These are phyloP conservation scores for Rhizopus arrhizus DNA, from an alignment of 371 early-diverging fungal species.

Conservation along the genomic window DNA sequence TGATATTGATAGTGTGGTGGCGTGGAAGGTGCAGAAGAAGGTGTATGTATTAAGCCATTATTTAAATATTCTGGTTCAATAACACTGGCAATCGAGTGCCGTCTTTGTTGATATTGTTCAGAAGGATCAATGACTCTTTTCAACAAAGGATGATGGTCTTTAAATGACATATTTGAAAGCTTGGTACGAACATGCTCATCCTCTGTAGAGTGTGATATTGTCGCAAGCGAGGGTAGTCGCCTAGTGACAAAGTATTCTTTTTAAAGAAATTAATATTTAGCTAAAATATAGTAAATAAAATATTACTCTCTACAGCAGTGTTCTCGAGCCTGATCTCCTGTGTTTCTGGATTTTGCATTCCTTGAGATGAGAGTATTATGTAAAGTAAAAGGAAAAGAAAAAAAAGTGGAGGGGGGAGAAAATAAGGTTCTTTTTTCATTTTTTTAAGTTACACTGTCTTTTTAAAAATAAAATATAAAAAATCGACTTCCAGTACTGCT, in stretches of 20 bases:
- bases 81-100: neutral
- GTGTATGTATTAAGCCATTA: neutral
- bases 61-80: neutral
- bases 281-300: neutral
- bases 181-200: neutral
- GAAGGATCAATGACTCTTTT: neutral
- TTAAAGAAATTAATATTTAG: neutral
- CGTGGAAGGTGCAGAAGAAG: neutral
- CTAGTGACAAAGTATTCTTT: conserved; percentile 1
- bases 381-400: neutral
- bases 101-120: neutral
- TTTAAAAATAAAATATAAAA: too few species aligned
- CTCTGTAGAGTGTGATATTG: neutral
- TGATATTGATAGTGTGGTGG: neutral
- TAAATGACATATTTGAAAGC: neutral
- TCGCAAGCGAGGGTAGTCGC: neutral
- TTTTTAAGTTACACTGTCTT: too few species aligned
- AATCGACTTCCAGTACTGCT: too few species aligned
- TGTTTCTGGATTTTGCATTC: neutral
- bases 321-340: neutral
- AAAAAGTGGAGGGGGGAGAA: neutral
- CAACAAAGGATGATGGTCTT: neutral
- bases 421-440: neutral
- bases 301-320: neutral
- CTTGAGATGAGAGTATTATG: neutral